phyloP scores from a whole-genome alignment of 805 yeast species.

The Ogataea pignaliae region DNA sequence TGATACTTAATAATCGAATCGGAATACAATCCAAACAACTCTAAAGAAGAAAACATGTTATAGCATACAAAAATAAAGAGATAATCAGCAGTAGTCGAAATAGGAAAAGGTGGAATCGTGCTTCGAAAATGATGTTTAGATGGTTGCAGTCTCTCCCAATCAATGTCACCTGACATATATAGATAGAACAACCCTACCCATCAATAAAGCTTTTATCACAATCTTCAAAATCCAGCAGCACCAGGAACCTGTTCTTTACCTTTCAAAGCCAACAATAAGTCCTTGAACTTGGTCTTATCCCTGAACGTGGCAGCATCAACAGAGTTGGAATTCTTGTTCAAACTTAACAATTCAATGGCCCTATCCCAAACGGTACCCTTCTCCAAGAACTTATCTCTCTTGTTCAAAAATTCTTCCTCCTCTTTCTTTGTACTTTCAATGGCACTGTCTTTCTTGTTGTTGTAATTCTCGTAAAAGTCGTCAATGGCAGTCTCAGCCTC shows the following conservation, averaged over 20 bases:
- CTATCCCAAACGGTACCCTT: conserved; percentile 53
- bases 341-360: conserved; percentile 41
- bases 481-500: conserved; percentile 83
- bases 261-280: conserved; percentile 45
- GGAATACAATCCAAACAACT: too few species aligned
- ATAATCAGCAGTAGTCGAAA: too few species aligned
- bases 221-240: conserved; percentile 43
- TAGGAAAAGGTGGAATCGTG: too few species aligned
- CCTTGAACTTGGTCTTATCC: conserved; percentile 52
- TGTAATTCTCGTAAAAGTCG: conserved; percentile 89
- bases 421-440: conserved; percentile 60
- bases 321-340: conserved; percentile 32
- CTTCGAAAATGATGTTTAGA: too few species aligned
- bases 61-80: too few species aligned
- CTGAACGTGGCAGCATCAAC: conserved; percentile 32
- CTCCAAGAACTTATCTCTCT: conserved; percentile 63
- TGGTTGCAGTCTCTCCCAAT: too few species aligned
- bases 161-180: too few species aligned
- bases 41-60: too few species aligned
- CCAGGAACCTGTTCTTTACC: conserved; percentile 55
- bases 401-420: conserved; percentile 64
- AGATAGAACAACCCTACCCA: too few species aligned
- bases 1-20: too few species aligned
- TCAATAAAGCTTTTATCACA: too few species aligned
- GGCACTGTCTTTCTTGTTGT: conserved; percentile 71